Evolutionary conservation across 1,284 basidiomycete genomes (phyloP).

Genomic region (Earliella scabrosa): DNA sequence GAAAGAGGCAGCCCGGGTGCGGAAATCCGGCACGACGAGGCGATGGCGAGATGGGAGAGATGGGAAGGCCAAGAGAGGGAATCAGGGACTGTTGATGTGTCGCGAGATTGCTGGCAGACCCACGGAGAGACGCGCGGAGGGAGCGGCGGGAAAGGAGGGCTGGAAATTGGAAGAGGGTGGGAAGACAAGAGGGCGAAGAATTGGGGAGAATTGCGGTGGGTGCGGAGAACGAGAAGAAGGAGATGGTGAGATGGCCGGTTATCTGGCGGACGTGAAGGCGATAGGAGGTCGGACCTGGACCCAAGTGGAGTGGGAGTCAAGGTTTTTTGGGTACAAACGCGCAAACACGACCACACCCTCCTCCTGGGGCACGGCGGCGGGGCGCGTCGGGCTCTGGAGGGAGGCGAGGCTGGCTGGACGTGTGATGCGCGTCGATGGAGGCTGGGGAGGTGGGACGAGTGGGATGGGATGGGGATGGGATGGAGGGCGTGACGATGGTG

Average conservation of each 20-base stretch:
- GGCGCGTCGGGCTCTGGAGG: neutral
- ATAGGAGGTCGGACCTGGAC: conserved; percentile 28
- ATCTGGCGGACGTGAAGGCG: conserved; percentile 14
- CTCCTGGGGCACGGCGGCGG: neutral
- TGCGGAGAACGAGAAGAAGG: conserved; percentile 2
- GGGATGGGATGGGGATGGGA: neutral
- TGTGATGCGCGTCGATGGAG: neutral
- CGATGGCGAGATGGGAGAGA: neutral
- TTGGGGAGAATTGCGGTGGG: conserved; percentile 2
- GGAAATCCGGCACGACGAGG: conserved; percentile 2
- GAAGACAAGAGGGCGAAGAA: conserved; percentile 6
- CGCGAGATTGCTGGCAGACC: conserved; percentile 2
- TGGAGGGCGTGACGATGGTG: neutral
- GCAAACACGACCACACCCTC: conserved; percentile 1
- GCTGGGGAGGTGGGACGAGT: neutral
- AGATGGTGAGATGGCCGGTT: conserved; percentile 22
- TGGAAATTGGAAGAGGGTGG: conserved; percentile 2
- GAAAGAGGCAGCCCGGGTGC: conserved; percentile 10
- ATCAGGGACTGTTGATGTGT: conserved; percentile 7
- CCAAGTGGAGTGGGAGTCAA: conserved; percentile 21
- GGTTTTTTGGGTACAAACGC: too few relatives aligned
- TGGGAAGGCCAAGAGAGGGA: conserved; percentile 10
- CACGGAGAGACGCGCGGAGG: conserved; percentile 1
- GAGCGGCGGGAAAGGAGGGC: conserved; percentile 4
- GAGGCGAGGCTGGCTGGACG: neutral